These are phyloP conservation scores for Truncatella angustata DNA, from an alignment of 2,329 filamentous ascomycete species.

Conservation along the genomic window DNA sequence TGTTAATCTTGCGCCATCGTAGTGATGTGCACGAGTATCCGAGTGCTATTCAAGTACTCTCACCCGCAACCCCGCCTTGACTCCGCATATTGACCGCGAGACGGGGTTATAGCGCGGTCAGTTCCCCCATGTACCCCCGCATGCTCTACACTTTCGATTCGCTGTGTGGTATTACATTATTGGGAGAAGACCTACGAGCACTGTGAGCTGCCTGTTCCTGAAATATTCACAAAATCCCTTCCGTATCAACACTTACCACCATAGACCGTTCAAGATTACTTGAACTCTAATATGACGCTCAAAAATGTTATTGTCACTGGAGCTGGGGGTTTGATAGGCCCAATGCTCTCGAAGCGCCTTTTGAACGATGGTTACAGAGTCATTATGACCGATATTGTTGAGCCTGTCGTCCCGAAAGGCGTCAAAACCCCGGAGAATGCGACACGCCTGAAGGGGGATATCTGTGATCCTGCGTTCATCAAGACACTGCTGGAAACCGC, in stretches of 20 bases:
- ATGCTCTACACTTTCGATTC: neutral
- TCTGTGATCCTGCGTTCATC: conserved; percentile 31
- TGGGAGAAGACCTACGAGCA: no score
- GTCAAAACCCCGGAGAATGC: conserved; percentile 49
- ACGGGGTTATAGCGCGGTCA: neutral
- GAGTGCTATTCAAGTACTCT: neutral
- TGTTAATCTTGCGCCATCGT: no score
- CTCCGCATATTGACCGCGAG: neutral
- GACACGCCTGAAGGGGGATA: conserved; percentile 48
- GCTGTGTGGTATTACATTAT: no score
- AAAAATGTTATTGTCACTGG: conserved; percentile 34
- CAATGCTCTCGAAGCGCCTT: conserved; percentile 36
- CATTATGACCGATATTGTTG: conserved; percentile 52
- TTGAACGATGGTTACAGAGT: conserved; percentile 38
- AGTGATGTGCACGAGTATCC: no score
- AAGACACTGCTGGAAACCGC: conserved; percentile 38
- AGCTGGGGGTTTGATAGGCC: conserved; percentile 31
- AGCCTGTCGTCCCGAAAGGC: conserved; percentile 48
- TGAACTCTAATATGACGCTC: conserved; percentile 8
- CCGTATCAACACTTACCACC: no score
- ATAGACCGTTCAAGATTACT: no score
- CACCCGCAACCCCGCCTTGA: neutral
- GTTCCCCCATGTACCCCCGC: neutral
- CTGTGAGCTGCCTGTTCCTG: neutral
- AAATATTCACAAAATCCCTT: no score